Conservation (phyloP, 2,329 filamentous ascomycete genomes). For the Emmonsiellopsis sp. region DNA sequence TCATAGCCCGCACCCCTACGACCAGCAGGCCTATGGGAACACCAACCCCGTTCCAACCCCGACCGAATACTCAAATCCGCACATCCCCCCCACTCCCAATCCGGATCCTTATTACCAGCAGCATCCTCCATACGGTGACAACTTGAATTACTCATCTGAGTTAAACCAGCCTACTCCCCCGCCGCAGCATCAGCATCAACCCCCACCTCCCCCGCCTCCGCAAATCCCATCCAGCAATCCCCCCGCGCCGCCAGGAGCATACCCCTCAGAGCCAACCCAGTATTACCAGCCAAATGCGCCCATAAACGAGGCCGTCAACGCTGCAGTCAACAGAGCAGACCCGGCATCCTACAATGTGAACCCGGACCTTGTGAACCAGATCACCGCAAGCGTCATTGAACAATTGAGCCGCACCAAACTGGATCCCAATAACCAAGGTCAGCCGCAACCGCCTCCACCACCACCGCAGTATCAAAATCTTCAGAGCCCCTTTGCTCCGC, state of each 20-base stretch:
- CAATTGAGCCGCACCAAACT: slow-evolving; percentile 43
- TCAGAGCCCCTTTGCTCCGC: slow-evolving; percentile 16
- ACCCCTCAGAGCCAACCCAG: slow-evolving; percentile 11
- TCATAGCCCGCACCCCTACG: slow-evolving; percentile 22
- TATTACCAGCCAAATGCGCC: slow-evolving; percentile 23
- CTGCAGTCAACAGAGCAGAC: slow-evolving; percentile 44
- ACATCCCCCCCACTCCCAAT: slow-evolving; percentile 17
- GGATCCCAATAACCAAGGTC: slow-evolving; percentile 18
- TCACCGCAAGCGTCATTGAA: slow-evolving; percentile 50
- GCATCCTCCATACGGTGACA: slow-evolving; percentile 11
- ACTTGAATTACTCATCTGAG: neutral
- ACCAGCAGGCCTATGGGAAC: slow-evolving; percentile 14
- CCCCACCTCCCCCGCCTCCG: neutral
- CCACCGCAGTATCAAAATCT: slow-evolving; percentile 22
- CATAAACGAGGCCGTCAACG: slow-evolving; percentile 48
- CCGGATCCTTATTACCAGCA: neutral
- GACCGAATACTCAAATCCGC: slow-evolving; percentile 13
- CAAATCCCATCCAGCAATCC: neutral
- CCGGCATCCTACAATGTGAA: slow-evolving; percentile 41
- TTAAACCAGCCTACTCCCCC: neutral
- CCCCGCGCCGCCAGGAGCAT: slow-evolving; percentile 8
- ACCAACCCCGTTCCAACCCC: slow-evolving; percentile 10
- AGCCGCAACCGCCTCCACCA: slow-evolving; percentile 20
- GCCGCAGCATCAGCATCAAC: neutral
- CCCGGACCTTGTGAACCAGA: slow-evolving; percentile 51